A percentile compares a stretch with the other conserved stretches of the same genome.
Evolutionary conservation across 345 rosid species (phyloP).

Genomic region (Sisymbrium altissimum): DNA sequence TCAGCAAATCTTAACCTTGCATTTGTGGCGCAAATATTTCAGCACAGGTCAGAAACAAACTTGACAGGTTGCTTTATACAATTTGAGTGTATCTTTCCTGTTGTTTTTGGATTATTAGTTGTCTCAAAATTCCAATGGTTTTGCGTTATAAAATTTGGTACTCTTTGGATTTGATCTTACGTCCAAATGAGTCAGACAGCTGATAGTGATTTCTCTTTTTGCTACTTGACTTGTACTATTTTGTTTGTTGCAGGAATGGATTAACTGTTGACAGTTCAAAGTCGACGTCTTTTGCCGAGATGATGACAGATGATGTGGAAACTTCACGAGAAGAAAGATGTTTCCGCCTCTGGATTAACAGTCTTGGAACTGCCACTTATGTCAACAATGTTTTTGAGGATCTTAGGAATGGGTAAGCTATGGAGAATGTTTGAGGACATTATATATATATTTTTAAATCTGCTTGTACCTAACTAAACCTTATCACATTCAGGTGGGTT

Average conservation of each 20-base stretch:
- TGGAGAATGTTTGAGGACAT: background rate
- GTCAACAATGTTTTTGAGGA: slow-evolving; percentile 91
- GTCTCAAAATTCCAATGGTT: background rate
- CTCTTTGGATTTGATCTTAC: background rate
- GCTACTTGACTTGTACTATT: slow-evolving; percentile 3
- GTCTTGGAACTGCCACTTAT: slow-evolving; percentile 78
- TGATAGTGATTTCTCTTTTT: background rate
- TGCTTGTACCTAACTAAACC: slow-evolving; percentile 26
- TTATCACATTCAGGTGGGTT: slow-evolving; percentile 67
- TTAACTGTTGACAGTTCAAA: slow-evolving; percentile 60
- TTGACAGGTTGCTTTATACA: background rate
- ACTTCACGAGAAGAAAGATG: slow-evolving; percentile 98
- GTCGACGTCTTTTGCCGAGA: slow-evolving; percentile 70
- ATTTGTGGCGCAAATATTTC: slow-evolving; percentile 95
- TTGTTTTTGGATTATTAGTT: background rate
- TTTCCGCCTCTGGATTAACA: slow-evolving; percentile 97
- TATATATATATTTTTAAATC: background rate
- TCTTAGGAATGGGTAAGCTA: slow-evolving; percentile 80
- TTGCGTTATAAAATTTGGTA: background rate
- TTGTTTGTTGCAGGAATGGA: slow-evolving; percentile 71
- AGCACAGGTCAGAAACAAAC: slow-evolving; percentile 57
- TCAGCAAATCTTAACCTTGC: slow-evolving; percentile 96
- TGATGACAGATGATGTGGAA: slow-evolving; percentile 95
- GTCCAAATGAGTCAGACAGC: slow-evolving; percentile 1
- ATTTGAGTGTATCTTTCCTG: background rate